Percentiles rank a stretch among this genome's conserved stretches.
These are phyloP conservation scores for Areca catechu DNA, from an alignment of 176 grass and related monocot genomes.

Conservation along the genomic window DNA sequence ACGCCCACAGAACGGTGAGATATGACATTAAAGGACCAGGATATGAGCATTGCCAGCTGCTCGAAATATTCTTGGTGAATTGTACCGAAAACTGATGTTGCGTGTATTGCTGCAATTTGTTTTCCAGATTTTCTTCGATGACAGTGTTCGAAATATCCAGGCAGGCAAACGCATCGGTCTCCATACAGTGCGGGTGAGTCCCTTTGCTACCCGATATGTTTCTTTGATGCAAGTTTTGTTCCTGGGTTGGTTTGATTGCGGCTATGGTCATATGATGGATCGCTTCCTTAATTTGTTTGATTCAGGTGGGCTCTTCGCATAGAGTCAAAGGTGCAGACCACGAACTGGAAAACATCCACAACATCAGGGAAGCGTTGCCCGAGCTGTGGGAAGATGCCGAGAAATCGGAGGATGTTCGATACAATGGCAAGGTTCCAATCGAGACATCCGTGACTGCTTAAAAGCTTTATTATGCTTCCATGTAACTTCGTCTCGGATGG, in stretches of 20 bases:
- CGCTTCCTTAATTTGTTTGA: slow-evolving; percentile 2
- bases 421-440: slow-evolving; percentile 47
- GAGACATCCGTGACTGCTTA: slow-evolving; percentile 69
- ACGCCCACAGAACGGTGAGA: slow-evolving; percentile 64
- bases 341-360: slow-evolving; percentile 73
- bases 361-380: slow-evolving; percentile 73
- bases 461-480: not conserved
- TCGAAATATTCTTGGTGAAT: no score
- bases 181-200: slow-evolving; percentile 50
- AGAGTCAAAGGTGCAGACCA: slow-evolving; percentile 75
- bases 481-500: no score
- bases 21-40: no score
- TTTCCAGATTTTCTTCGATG: slow-evolving; percentile 72
- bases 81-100: no score
- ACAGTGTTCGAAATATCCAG: slow-evolving; percentile 71
- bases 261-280: no score
- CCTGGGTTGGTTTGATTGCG: no score
- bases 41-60: no score
- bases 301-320: slow-evolving; percentile 63
- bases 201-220: not conserved
- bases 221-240: no score
- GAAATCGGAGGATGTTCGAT: slow-evolving; percentile 57
- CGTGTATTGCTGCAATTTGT: slow-evolving; percentile 12
- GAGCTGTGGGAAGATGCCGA: slow-evolving; percentile 74
- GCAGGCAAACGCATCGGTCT: slow-evolving; percentile 60